Evolutionary conservation across 2,329 filamentous ascomycete species (phyloP), one percentile per base, ranked within the genome.

Genomic region (Mollisiaceae sp.): DNA sequence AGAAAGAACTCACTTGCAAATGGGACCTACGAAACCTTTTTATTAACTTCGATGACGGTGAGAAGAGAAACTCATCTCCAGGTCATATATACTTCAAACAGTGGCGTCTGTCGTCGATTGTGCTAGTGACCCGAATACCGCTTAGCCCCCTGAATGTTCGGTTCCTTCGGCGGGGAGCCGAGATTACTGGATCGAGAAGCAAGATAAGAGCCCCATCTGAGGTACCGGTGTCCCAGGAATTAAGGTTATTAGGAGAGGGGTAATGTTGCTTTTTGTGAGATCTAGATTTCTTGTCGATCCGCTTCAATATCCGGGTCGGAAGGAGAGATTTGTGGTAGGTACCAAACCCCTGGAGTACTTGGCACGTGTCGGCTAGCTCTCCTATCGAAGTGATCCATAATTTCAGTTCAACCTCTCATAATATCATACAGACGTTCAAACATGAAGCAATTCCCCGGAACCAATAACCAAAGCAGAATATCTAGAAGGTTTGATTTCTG

Each of bases 121-220:
- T 36, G 43, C 52, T n/a, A 35, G 24, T 18, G 43, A 41, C 56
- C 45, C 27, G 45, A 45, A 36, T 24, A 35, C 14, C 32, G 47
- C 54, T 59, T n/a, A 12, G 27, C 55, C 27, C 52, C 60, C 38
- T 52, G 54, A 35, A 35, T 18, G 35, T 52, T 57, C 58, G 63
- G 58, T 38, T 58, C 63, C 63, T 61, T 56, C 57, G 58, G 57
- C 58, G 63, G 61, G 58, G 63, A 57, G 57, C 45, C 24, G 62
- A 61, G 50, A 61, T 61, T 64, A 56, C 22, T 56, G 12, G 4
- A 58, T 50, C 60, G 36, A 38, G 35, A 52, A 35, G 27, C 60
- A 50, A 50, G 11, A n/a, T 24, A 22, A 43, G 15, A n/a, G 14
- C 41, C 45, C 45, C 22, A 8, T 22, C n/a, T 50, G 22, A 22